Base-by-base conservation (phyloP, 164 flowering plant genomes). In the Warburgia ugandensis region DNA sequence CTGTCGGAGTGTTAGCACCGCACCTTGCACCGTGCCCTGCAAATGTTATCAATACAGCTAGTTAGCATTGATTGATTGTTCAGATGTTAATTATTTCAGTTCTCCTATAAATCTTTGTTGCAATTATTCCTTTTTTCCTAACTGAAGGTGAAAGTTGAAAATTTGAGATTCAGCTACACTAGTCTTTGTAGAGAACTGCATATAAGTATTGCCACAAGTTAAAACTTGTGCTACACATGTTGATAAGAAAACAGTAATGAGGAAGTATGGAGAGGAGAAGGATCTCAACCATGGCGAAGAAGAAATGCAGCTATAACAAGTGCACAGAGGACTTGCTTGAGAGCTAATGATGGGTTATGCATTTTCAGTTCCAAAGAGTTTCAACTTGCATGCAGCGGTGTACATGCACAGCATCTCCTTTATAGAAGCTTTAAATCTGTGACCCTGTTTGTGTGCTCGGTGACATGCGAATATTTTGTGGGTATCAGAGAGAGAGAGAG, bases 11-110 rank as follows among this genome's bases (percentile, higher is more conserved):
- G 28, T 62, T 54, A 22, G 30, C 21, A 3, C 40, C 48, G 19
- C 80, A 76, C 29, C 55, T 61, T 2, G 54, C 70, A 41, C 71
- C 62, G 37, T 19, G 21, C 27, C 73, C 80, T 72, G 69, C 65
- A 55, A 36, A 42, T 23, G 0, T 6, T 23, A 11, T 32, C 20
- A 39, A 12, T 2, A 29, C 35, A 16, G 17, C 23, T 28, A 52
- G 20, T 10, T 13, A 32, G 4, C 2, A 23, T 19, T 13, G 11
- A 20, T 6, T 19, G 28, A 35, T 2, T 31, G 35, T 6, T 41
- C 46, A 38, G 4, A 26, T 48, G 16, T n/a, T 10, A 25, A 8
- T 7, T 3, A 25, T 14, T 26, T 12, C 19, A 11, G 3, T 12
- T 8, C 32, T 25, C n/a, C 14, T 7, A 40, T 40, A 41, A 16